Base-by-base conservation (phyloP, 345 rosid genomes). In the Abelmoschus esculentus region DNA sequence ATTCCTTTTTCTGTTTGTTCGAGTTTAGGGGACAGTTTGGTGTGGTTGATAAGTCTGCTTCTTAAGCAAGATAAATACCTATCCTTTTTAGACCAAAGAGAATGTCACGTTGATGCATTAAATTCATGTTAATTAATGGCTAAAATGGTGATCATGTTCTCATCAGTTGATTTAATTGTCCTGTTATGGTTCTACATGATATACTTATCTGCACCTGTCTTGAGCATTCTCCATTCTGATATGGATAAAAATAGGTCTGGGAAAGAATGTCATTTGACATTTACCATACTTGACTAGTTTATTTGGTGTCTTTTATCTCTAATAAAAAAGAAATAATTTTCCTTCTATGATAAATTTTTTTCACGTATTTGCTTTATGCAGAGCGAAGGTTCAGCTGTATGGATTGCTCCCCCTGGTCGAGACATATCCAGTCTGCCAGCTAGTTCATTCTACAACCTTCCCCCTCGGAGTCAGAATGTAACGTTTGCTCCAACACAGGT, bases 311-410 rank as follows among this genome's bases (percentile, higher is more conserved):
- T 26, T 57, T 14, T 56, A 47, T 47, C 12, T 47, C 12, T 47
- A 47, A 12, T 47, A 12, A 12, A 12, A 12, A 12, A 0, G n/a
- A 47, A 47, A 47, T 12, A 29, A 15, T 75, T 26, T 12, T 62
- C 46, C 66, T 58, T 36, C 7, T 58, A 7, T 60, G 73, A 61
- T 53, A 8, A 53, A 0, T 22, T 22, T 22, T 22, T 22, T 22
- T 22, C 59, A 69, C 75, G 73, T 49, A 54, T 76, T 77, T 81
- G 40, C 52, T 62, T 72, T 70, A 38, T 72, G 78, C 90, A 93
- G 98, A 90, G 85, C 64, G 98, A 93, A 80, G 91, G 89, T 63
- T 83, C 89, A 14, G 86, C 86, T 70, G 86, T 93, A 75, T 93
- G 98, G 98, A 79, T 93, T 61, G 78, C 92, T 75, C 88, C 88